A percentile compares a stretch with the other conserved stretches of the same genome.
phyloP scores from a whole-genome alignment of 495 filamentous ascomycete species.

The Aspergillus diversus region DNA sequence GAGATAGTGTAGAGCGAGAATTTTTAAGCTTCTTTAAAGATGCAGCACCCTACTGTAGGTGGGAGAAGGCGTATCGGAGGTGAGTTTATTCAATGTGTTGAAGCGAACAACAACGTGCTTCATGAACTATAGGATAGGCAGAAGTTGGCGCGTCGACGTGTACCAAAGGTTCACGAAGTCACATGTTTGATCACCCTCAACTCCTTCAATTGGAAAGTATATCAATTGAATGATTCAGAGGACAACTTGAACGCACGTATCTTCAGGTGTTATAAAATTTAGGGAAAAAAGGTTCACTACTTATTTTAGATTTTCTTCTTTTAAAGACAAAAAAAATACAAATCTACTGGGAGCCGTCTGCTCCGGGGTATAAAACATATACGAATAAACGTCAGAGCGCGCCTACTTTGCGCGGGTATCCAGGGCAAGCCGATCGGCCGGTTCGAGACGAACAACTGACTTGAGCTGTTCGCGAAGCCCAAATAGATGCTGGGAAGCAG shows the following conservation, averaged over 20 bases:
- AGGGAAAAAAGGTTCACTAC: neutral
- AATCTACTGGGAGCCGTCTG: conserved; percentile 23
- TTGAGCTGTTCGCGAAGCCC: conserved; percentile 63
- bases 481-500: conserved; percentile 61
- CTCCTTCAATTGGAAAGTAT: neutral
- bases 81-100: neutral
- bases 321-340: conserved; percentile 5
- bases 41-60: neutral
- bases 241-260: too few species aligned
- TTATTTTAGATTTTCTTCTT: conserved; percentile 2
- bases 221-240: too few species aligned
- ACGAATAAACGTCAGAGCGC: conserved; percentile 13
- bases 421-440: conserved; percentile 64
- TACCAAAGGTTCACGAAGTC: conserved; percentile 46
- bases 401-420: conserved; percentile 64
- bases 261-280: neutral
- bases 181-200: conserved; percentile 34
- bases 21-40: neutral
- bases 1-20: conserved; percentile 18
- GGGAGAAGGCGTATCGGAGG: neutral
- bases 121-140: conserved; percentile 5
- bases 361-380: conserved; percentile 28
- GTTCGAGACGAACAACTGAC: conserved; percentile 65
- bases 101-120: too few species aligned
- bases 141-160: conserved; percentile 33